Base-by-base conservation (phyloP, 345 rosid genomes). In the Capsella bursapastoris region DNA sequence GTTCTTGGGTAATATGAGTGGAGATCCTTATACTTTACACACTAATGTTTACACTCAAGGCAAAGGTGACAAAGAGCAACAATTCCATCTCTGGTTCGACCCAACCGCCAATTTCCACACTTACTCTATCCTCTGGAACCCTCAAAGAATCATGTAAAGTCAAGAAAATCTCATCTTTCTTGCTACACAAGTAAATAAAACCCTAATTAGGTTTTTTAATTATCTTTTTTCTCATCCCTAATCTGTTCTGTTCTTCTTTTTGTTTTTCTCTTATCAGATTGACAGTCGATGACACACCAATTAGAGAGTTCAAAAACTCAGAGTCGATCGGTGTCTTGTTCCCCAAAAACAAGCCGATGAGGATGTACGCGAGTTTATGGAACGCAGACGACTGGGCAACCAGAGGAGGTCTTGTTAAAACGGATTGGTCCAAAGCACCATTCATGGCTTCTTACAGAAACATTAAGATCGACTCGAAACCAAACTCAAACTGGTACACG, bases 331-430 rank as follows among this genome's bases (percentile, higher is more conserved):
- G 89, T 4, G 77, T 89, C 37, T 77, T 81, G 35, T 87, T 76
- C 47, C 94, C 91, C 14, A 87, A 73, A 73, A 83, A 48, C 79
- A 87, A 89, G 16, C 76, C 94, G 7, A 89, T 89, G 94, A 83
- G 83, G 70, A 41, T 85, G 25, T 82, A 84, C 80, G 77, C 87
- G 1, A 87, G 85, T 40, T 77, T 87, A 4, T 87, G 90, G 91
- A 83, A 87, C 61, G 91, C 86, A 66, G 86, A 86, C 62, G 60
- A 81, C 16, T 87, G 93, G 91, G 88, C 88, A 13, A 88, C 93
- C 0, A 80, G 88, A 70, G 89, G 89, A 5, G 89, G 94, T 3
- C 73, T 74, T 2, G 83, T 89, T 15, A 89, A 87, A 64, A 85
- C 85, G 0, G 89, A 89, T 57, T 85, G 90, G 84, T 72, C 82